Conservation (phyloP, 257 asterid genomes). For the Primulina eburnea region DNA sequence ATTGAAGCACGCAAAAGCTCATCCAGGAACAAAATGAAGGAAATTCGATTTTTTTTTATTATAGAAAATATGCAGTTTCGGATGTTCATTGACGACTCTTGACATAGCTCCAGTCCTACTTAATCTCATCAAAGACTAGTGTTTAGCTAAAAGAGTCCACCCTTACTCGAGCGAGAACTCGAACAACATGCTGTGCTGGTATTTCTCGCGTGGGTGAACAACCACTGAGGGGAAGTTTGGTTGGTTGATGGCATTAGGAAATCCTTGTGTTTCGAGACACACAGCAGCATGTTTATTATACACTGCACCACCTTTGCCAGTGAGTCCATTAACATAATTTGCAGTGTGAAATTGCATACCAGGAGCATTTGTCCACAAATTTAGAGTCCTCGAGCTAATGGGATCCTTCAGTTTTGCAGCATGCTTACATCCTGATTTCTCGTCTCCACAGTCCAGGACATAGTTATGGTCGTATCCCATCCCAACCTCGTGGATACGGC, state of each 20-base stretch:
- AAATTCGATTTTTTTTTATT: too few relatives aligned
- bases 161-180: slow-evolving; percentile 68
- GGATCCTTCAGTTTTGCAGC: slow-evolving; percentile 85
- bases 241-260: slow-evolving; percentile 84
- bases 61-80: not conserved
- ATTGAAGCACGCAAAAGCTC: not conserved
- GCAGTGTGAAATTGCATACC: slow-evolving; percentile 98
- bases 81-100: not conserved
- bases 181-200: slow-evolving; percentile 76
- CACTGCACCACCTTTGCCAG: slow-evolving; percentile 77
- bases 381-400: slow-evolving; percentile 66
- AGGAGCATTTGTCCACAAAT: slow-evolving; percentile 89
- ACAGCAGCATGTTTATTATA: slow-evolving; percentile 73
- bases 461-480: slow-evolving; percentile 96
- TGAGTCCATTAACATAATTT: slow-evolving; percentile 67
- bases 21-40: not conserved
- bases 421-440: slow-evolving; percentile 65
- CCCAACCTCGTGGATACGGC: slow-evolving; percentile 53
- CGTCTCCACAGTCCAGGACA: slow-evolving; percentile 72
- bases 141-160: not conserved
- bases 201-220: slow-evolving; percentile 77
- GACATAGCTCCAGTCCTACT: not conserved
- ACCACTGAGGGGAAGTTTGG: slow-evolving; percentile 72
- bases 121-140: not conserved
- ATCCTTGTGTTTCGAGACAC: slow-evolving; percentile 94